A percentile compares a stretch with the other conserved stretches of the same genome.
These are phyloP conservation scores for Penicillium griseofulvum DNA, from an alignment of 2,329 filamentous ascomycete species.

Conservation along the genomic window DNA sequence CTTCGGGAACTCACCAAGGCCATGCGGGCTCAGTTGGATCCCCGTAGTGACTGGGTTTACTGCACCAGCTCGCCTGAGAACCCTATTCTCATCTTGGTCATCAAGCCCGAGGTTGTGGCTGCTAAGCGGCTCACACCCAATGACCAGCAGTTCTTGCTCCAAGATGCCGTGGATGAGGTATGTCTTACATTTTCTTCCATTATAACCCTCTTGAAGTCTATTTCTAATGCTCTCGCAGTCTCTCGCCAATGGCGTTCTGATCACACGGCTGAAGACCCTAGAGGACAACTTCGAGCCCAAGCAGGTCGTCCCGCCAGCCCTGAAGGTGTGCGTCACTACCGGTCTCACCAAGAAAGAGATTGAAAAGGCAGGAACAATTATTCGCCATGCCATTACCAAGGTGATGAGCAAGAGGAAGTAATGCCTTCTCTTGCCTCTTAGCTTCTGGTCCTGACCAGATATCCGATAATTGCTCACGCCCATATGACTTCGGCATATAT, in stretches of 20 bases:
- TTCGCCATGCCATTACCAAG: conserved; percentile 91
- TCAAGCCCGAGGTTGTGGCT: conserved; percentile 79
- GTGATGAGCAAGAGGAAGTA: conserved; percentile 64
- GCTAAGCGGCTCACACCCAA: conserved; percentile 64
- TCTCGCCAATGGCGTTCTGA: conserved; percentile 81
- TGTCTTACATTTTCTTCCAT: conserved; percentile 27
- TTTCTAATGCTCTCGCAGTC: conserved; percentile 51
- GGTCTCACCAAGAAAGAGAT: conserved; percentile 91
- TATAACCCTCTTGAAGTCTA: conserved; percentile 4
- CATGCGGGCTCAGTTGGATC: conserved; percentile 84
- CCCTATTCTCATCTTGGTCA: conserved; percentile 75
- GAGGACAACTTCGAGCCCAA: conserved; percentile 65
- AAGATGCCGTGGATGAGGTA: conserved; percentile 97
- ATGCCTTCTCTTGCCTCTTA: conserved; percentile 17
- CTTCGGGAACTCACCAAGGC: conserved; percentile 82
- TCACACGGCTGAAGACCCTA: conserved; percentile 79
- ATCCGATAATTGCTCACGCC: conserved; percentile 25
- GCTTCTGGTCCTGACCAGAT: conserved; percentile 9
- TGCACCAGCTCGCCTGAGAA: conserved; percentile 82
- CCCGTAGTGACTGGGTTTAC: conserved; percentile 86
- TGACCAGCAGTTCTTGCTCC: conserved; percentile 80
- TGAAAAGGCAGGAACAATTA: conserved; percentile 84
- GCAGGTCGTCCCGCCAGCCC: conserved; percentile 70
- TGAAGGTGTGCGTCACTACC: conserved; percentile 88
- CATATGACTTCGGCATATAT: conserved; percentile 17